Evolutionary conservation across 192 early-diverging fungal species (phyloP), one percentile per base, ranked within the genome.

Genomic region (Chytriomyces hyalinus): DNA sequence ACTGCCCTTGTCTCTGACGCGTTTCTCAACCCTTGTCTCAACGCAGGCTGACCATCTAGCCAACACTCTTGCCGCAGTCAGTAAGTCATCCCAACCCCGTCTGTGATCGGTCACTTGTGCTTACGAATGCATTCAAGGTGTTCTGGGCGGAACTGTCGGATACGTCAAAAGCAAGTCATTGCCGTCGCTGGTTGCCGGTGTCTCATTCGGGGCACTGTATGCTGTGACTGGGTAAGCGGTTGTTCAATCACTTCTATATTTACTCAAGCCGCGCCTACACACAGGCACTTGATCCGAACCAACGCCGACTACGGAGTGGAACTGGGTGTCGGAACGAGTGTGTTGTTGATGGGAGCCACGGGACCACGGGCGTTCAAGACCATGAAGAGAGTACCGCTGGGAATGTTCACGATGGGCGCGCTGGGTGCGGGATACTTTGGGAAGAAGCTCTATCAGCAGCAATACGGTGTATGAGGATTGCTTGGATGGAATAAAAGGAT

Each of bases 251-350:
- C n/a, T 28, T 53, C 36, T 43, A 8, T 10, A 3, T 51, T 26
- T 9, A 17, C 17, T 15, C 3, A 28, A 22, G 3, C 11, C 26
- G 20, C 63, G 4, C 11, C 63, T 1, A 26, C 63, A 65, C 26
- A 65, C 63, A 84, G 83, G 7, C 84, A 87, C 71, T 69, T 89
- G 43, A 78, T 89, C 43, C 75, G 82, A 46, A 69, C 65, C 22
- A 87, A 89, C 78, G 67, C 43, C 45, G 79, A 85, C 53, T 85
- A 85, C 67, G 87, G 87, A 26, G 53, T 75, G 22, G 85, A 85
- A 65, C 78, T 89, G 10, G 87, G 84, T 6, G 28, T 79, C 9
- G 73, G 63, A 26, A 84, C 87, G 6, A 81, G 79, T 20, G 57
- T 75, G 13, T 15, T 88, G 22, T 70, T 88, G 45, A 4, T 75